Evolutionary conservation across 495 filamentous ascomycete genomes (phyloP), one percentile per base, ranked within the genome.

Genomic region (Hyphodiscus hymeniophilus): DNA sequence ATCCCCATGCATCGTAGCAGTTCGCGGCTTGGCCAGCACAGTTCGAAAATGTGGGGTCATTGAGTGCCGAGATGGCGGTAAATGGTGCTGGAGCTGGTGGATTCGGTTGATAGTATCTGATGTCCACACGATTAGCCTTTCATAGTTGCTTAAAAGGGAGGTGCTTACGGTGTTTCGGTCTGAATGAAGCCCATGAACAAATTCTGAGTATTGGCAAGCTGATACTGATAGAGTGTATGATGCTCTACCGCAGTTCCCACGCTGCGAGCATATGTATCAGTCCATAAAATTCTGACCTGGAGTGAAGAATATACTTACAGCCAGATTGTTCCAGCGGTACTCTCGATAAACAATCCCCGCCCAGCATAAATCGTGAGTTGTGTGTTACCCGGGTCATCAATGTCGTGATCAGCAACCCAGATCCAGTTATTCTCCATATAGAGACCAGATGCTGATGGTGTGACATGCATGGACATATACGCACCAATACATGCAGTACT

Each of bases 181-280:
- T 95, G 89, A 54, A 92, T 81, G 60, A 82, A 77, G 15, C 83
- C 82, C 56, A 77, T 78, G 60, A 82, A 83, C 43, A 91, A 69
- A 54, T 85, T 80, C 56, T 75, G 69, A 2, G 86, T 84, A 40
- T 73, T 75, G 28, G 68, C 64, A 53, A 92, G 70, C 48, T 92
- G 84, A 72, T 91, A 94, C 59, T 95, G 85, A 59, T 89, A 89
- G 0, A 94, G 71, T 3, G 75, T 67, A 59, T 82, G 77, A 65
- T 95, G 88, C 65, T 95, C 88, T 3, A 79, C 79, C 0, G 74
- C 75, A 2, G 84, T 91, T 28, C 82, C 89, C n/a, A n/a, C n/a
- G n/a, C n/a, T n/a, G n/a, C n/a, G n/a, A n/a, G n/a, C n/a, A 69
- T 67, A n/a, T n/a, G n/a, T n/a, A n/a, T n/a, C n/a, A n/a, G n/a